Conservation (phyloP, 129 eudicot genomes). For the Glebionis coronaria region DNA sequence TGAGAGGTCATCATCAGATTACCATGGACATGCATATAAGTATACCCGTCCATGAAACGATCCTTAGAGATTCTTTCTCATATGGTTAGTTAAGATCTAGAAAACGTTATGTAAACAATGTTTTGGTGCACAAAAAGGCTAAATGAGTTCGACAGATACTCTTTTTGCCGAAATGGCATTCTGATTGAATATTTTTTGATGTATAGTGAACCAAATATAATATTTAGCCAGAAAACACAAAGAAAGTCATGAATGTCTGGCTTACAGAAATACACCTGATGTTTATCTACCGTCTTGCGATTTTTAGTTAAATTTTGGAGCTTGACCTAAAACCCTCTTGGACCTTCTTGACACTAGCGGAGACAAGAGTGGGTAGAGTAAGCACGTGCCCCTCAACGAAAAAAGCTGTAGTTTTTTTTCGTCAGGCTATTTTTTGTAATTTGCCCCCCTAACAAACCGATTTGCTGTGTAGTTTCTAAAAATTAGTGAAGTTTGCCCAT, state of each 20-base stretch:
- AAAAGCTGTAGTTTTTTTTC: too few species aligned
- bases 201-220: not conserved
- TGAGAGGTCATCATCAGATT: constrained; percentile 1
- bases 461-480: too few species aligned
- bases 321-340: not conserved
- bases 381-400: too few species aligned
- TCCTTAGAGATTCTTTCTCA: not conserved
- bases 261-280: not conserved
- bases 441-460: too few species aligned
- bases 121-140: not conserved
- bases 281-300: not conserved
- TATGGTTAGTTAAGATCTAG: not conserved
- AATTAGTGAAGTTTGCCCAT: too few species aligned
- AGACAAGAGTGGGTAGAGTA: too few species aligned
- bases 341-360: constrained; percentile 2
- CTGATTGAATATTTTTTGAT: not conserved
- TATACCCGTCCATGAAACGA: not conserved
- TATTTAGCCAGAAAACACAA: too few species aligned
- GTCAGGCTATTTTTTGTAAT: too few species aligned
- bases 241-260: too few species aligned
- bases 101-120: not conserved
- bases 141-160: not conserved
- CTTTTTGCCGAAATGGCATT: not conserved
- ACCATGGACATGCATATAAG: not conserved
- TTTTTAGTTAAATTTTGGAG: not conserved